phyloP scores from a whole-genome alignment of 1,284 basidiomycete genomes.

The Apiotrichum veenhuisii region DNA sequence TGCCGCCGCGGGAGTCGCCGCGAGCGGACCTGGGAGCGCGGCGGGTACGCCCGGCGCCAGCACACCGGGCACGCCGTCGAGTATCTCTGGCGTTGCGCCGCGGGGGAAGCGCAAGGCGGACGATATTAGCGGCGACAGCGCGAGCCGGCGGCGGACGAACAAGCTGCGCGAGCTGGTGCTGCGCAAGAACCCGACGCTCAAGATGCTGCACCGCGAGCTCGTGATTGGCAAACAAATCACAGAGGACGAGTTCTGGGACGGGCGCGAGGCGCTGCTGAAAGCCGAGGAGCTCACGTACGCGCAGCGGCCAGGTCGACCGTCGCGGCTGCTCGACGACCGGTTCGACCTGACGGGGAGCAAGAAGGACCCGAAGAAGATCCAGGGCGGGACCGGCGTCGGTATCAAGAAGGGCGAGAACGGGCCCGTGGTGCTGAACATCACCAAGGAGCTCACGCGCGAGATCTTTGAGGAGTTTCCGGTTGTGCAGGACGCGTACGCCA shows the following conservation, averaged over 20 bases:
- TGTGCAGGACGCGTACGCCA: constrained; percentile 83
- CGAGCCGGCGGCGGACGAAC: constrained; percentile 51
- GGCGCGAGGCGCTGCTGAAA: constrained; percentile 74
- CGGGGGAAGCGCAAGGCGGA: constrained; percentile 14
- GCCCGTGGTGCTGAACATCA: constrained; percentile 62
- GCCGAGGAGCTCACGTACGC: constrained; percentile 58
- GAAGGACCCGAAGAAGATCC: constrained; percentile 32
- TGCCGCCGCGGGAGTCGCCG: background rate
- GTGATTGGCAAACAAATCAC: constrained; percentile 79
- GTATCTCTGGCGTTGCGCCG: background rate
- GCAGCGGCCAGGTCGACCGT: constrained; percentile 77
- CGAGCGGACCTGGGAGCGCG: constrained; percentile 1
- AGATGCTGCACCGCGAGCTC: constrained; percentile 73
- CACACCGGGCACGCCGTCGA: constrained; percentile 18
- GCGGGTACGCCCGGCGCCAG: constrained; percentile 4
- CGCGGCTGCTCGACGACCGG: constrained; percentile 82
- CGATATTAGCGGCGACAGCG: constrained; percentile 12
- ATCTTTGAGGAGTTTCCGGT: constrained; percentile 98
- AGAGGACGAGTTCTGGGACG: constrained; percentile 93
- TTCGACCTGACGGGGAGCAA: constrained; percentile 58
- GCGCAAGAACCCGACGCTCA: constrained; percentile 68
- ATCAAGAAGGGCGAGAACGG: constrained; percentile 55
- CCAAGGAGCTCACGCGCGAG: constrained; percentile 86
- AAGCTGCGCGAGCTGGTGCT: constrained; percentile 64
- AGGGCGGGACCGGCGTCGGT: constrained; percentile 43